phyloP scores from a whole-genome alignment of 257 asterid species.

The Solanum tarapatanum region DNA sequence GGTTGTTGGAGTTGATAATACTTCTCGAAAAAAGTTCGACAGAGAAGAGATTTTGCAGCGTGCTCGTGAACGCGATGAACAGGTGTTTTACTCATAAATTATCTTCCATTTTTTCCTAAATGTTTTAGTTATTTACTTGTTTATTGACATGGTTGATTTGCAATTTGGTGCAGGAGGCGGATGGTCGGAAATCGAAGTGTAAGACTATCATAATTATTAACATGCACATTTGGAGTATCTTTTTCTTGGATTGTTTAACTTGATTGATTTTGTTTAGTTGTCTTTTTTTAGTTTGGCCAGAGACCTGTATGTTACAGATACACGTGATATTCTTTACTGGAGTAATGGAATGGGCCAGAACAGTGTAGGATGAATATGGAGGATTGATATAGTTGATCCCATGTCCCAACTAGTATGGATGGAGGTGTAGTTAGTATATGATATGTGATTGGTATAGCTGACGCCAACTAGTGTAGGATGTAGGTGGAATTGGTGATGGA shows the following conservation, averaged over 20 bases:
- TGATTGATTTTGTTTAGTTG: not conserved
- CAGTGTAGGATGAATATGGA: not conserved
- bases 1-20: constrained; percentile 88
- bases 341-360: not conserved
- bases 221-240: not conserved
- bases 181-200: constrained; percentile 5
- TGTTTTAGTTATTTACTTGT: not conserved
- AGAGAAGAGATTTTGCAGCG: constrained; percentile 88
- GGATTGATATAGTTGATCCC: not conserved
- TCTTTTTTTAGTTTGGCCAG: not conserved
- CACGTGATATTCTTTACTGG: not conserved
- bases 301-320: not conserved
- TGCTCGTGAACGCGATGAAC: constrained; percentile 90
- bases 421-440: not conserved
- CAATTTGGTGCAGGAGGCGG: constrained; percentile 1
- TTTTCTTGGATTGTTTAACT: not conserved
- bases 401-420: not conserved
- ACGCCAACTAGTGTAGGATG: not conserved
- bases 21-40: constrained; percentile 81
- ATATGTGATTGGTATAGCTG: not conserved
- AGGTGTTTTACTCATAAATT: constrained; percentile 19
- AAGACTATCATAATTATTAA: not conserved
- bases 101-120: not conserved
- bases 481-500: not conserved
- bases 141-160: not conserved